A percentile compares a stretch with the other conserved stretches of the same genome.
These are phyloP conservation scores for Solanum neorickii DNA, from an alignment of 257 asterid genomes.

Conservation along the genomic window DNA sequence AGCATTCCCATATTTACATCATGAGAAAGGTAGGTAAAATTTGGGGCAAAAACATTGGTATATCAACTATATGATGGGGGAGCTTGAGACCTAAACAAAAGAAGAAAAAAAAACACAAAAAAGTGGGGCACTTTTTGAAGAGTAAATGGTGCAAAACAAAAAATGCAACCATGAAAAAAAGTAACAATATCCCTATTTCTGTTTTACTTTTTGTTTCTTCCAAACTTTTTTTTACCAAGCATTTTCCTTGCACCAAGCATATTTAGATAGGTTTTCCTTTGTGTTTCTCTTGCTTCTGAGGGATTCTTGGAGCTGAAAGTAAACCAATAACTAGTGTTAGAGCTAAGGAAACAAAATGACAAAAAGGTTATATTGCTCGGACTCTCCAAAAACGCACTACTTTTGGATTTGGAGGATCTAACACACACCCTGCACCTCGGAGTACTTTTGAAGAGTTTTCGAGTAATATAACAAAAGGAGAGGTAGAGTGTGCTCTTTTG, in stretches of 20 bases:
- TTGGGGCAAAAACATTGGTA: slow-evolving; percentile 10
- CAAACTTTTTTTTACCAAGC: neutral
- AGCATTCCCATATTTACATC: slow-evolving; percentile 47
- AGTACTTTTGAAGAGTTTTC: neutral
- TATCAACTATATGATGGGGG: slow-evolving; percentile 8
- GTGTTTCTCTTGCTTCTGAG: slow-evolving; percentile 34
- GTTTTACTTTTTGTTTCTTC: slow-evolving; percentile 6
- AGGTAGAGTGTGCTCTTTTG: neutral
- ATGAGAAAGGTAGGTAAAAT: slow-evolving; percentile 12
- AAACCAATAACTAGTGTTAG: neutral
- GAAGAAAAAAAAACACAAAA: neutral
- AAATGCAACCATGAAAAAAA: slow-evolving; percentile 28
- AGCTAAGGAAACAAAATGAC: neutral
- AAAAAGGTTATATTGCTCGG: neutral
- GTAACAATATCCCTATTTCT: slow-evolving; percentile 1
- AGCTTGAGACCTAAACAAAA: neutral
- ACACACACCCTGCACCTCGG: neutral
- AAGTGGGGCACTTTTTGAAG: neutral
- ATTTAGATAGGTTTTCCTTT: slow-evolving; percentile 34
- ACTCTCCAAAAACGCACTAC: neutral
- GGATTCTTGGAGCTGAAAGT: slow-evolving; percentile 40
- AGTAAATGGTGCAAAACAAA: slow-evolving; percentile 14
- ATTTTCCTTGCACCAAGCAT: neutral
- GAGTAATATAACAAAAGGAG: neutral
- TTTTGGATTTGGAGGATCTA: neutral